Evolutionary conservation across 139 green algal genomes (phyloP).

Genomic region (Volvox reticuliferus): DNA sequence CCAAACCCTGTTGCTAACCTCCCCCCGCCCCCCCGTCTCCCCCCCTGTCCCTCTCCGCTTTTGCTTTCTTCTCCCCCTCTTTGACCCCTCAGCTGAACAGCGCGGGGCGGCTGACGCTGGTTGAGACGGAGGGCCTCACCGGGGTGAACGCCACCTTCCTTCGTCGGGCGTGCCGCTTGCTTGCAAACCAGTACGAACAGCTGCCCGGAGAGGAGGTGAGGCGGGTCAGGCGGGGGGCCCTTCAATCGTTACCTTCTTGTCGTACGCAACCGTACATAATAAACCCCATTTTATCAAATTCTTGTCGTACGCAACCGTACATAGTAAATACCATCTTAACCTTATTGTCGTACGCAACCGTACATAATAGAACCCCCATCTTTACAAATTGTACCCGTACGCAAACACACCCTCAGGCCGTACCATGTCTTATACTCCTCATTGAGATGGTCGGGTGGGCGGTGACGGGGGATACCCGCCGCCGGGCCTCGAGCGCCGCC

Average conservation of each 20-base stretch:
- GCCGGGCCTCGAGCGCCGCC: neutral
- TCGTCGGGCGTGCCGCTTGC: slow-evolving; percentile 12
- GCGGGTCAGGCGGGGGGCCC: too few relatives aligned
- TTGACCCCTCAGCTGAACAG: neutral
- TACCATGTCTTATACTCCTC: slow-evolving; percentile 51
- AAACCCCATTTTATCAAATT: too few relatives aligned
- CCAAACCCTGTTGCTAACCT: too few relatives aligned
- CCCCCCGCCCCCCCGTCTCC: neutral
- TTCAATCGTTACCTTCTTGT: too few relatives aligned
- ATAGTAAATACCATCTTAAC: too few relatives aligned
- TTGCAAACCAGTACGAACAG: slow-evolving; percentile 47
- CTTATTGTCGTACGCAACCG: too few relatives aligned
- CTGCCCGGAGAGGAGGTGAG: slow-evolving; percentile 34
- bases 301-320: too few relatives aligned
- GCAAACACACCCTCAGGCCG: slow-evolving; percentile 20
- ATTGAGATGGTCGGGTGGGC: slow-evolving; percentile 63
- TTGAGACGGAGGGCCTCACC: slow-evolving; percentile 55
- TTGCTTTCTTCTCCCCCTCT: neutral
- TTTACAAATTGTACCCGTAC: too few relatives aligned
- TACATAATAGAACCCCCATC: too few relatives aligned
- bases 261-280: too few relatives aligned
- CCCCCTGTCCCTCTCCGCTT: neutral
- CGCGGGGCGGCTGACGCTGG: neutral
- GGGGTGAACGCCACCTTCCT: slow-evolving; percentile 57
- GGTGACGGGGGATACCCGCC: slow-evolving; percentile 51